Percentiles rank a stretch among this genome's conserved stretches.
Conservation (phyloP, 1,284 basidiomycete species). For the Wallemia mellicola region DNA sequence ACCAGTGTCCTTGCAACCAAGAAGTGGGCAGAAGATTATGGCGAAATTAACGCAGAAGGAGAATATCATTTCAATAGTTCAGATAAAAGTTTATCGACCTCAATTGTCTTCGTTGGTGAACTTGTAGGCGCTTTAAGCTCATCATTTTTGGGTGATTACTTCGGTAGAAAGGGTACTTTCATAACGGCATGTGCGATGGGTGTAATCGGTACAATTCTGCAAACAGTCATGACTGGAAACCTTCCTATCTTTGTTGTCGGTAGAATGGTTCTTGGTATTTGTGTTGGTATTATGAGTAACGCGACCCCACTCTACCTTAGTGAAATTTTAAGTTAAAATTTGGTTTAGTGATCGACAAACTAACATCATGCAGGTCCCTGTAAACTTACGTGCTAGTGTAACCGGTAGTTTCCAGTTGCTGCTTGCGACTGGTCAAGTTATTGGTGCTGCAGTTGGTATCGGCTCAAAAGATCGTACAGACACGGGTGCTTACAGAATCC, state of each 20-base stretch:
- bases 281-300: conserved; percentile 18
- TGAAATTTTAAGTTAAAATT: conserved; percentile 11
- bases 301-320: conserved; percentile 18
- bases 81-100: conserved; percentile 10
- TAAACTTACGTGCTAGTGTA: background rate
- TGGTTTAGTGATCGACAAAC: background rate
- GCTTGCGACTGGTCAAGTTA: conserved; percentile 19
- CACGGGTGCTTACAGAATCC: conserved; percentile 15
- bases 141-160: conserved; percentile 16
- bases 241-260: conserved; percentile 16
- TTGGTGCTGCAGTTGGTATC: conserved; percentile 18
- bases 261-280: conserved; percentile 16
- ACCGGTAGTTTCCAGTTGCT: conserved; percentile 16
- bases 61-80: conserved; percentile 9
- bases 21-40: conserved; percentile 10
- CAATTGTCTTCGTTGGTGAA: conserved; percentile 11
- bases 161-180: conserved; percentile 17
- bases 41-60: conserved; percentile 7
- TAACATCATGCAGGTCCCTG: background rate
- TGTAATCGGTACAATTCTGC: conserved; percentile 15
- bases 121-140: conserved; percentile 17
- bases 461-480: conserved; percentile 9
- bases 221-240: conserved; percentile 14
- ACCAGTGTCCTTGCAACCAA: conserved; percentile 16
- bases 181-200: conserved; percentile 5